Evolutionary conservation across 2,329 filamentous ascomycete species (phyloP).

Genomic region (Botrytis elliptica): DNA sequence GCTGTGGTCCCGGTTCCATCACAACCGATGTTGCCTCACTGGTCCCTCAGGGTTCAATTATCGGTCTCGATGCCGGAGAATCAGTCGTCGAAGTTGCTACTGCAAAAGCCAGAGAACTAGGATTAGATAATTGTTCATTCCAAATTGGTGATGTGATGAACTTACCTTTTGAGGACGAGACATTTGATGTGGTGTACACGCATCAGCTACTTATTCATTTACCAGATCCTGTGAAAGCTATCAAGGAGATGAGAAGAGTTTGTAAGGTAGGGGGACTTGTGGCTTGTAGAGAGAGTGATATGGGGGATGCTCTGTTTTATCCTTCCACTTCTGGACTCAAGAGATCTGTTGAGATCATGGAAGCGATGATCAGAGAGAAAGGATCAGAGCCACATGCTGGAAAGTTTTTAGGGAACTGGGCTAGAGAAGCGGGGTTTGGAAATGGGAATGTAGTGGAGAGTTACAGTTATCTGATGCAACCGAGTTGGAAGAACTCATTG

Average conservation of each 20-base stretch:
- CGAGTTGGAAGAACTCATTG: slow-evolving; percentile 4
- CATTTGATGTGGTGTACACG: slow-evolving; percentile 20
- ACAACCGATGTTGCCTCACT: slow-evolving; percentile 13
- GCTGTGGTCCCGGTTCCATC: slow-evolving; percentile 19
- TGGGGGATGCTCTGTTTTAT: slow-evolving; percentile 12
- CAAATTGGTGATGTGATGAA: slow-evolving; percentile 18
- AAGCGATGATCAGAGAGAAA: slow-evolving; percentile 15
- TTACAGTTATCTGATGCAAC: slow-evolving; percentile 18
- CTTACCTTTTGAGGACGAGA: slow-evolving; percentile 12
- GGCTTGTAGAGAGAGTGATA: slow-evolving; percentile 16
- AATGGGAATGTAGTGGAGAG: slow-evolving; percentile 1
- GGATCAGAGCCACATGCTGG: slow-evolving; percentile 9
- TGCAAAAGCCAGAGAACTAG: not conserved
- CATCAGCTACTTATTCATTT: slow-evolving; percentile 20
- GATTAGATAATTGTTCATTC: slow-evolving; percentile 11
- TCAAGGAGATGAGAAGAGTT: slow-evolving; percentile 18
- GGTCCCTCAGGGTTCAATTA: slow-evolving; percentile 2
- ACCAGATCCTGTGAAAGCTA: not conserved
- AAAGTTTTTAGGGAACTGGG: slow-evolving; percentile 13
- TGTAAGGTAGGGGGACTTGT: slow-evolving; percentile 16
- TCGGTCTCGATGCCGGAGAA: slow-evolving; percentile 6
- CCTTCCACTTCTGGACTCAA: not conserved
- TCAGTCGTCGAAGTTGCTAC: not conserved
- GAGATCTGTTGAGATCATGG: not conserved
- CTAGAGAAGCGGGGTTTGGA: slow-evolving; percentile 9